Evolutionary conservation across 2,329 filamentous ascomycete species (phyloP).

Genomic region (Ophiostoma triangulosporum): DNA sequence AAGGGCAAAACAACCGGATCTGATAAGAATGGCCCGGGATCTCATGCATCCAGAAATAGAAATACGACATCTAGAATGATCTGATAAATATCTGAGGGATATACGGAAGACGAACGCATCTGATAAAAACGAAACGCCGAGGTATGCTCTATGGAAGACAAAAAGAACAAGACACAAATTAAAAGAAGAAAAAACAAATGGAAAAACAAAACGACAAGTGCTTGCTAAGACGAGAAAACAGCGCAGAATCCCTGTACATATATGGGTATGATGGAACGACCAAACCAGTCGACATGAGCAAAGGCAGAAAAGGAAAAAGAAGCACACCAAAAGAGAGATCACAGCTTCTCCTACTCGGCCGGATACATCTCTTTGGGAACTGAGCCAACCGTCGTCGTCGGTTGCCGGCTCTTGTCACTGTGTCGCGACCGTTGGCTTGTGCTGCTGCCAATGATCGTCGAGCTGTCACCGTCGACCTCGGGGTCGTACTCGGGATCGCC

Average conservation of each 20-base stretch:
- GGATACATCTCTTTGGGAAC: conserved; percentile 22
- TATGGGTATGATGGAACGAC: not conserved
- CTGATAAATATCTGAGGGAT: not conserved
- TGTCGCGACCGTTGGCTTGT: conserved; percentile 19
- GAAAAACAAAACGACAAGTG: not conserved
- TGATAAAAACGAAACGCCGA: not conserved
- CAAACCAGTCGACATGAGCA: not conserved
- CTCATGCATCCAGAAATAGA: not conserved
- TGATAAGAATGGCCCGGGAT: not conserved
- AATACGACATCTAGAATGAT: not conserved
- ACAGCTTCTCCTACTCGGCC: conserved; percentile 1
- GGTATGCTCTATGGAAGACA: not conserved
- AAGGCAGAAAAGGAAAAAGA: not conserved
- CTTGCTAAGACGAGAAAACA: not conserved
- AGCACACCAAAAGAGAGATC: not conserved
- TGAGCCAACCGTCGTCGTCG: conserved; percentile 1
- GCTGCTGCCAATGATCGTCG: conserved; percentile 26
- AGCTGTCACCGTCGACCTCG: conserved; percentile 29
- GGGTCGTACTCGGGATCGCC: conserved; percentile 27
- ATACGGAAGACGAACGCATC: not conserved
- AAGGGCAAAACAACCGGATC: not conserved
- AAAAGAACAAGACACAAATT: not conserved
- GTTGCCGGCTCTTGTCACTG: conserved; percentile 5
- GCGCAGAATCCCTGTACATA: not conserved
- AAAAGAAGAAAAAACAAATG: not conserved